phyloP scores from a whole-genome alignment of 2,329 filamentous ascomycete genomes.

The Fusarium brachygibbosum region DNA sequence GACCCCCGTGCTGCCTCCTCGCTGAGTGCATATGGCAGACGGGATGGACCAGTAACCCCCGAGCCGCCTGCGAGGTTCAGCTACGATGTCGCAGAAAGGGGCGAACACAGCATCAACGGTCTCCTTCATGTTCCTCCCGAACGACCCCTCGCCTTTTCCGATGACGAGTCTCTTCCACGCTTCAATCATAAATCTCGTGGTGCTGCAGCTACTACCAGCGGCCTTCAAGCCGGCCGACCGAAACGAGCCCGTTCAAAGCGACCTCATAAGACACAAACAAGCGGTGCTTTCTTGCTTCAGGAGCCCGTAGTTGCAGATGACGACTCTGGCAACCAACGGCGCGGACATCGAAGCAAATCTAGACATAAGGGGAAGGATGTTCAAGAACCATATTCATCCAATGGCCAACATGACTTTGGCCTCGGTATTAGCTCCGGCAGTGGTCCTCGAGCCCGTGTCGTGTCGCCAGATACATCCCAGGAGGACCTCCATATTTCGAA shows the following conservation, averaged over 20 bases:
- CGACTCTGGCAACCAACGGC: conserved; percentile 51
- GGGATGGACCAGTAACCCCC: conserved; percentile 47
- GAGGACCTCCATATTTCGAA: conserved; percentile 46
- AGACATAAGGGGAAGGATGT: conserved; percentile 42
- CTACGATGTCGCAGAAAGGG: conserved; percentile 45
- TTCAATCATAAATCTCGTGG: conserved; percentile 39
- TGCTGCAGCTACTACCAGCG: conserved; percentile 29
- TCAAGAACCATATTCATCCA: conserved; percentile 31
- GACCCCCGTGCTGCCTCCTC: conserved; percentile 44
- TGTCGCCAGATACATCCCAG: conserved; percentile 49
- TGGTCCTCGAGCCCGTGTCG: conserved; percentile 40
- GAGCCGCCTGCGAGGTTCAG: conserved; percentile 47
- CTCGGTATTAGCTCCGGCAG: conserved; percentile 38
- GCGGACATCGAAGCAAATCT: conserved; percentile 44
- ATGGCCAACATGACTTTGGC: conserved; percentile 35
- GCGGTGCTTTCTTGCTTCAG: conserved; percentile 65
- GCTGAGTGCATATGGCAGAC: conserved; percentile 45
- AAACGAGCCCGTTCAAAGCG: conserved; percentile 48
- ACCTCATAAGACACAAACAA: conserved; percentile 60
- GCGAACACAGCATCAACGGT: conserved; percentile 46
- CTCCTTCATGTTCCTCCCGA: conserved; percentile 45
- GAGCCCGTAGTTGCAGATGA: conserved; percentile 57
- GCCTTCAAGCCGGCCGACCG: conserved; percentile 41
- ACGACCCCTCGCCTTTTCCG: conserved; percentile 48
- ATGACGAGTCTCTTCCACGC: conserved; percentile 48